Base-by-base conservation (phyloP, 148 eudicot species). In the Camellia lanceoleosa region DNA sequence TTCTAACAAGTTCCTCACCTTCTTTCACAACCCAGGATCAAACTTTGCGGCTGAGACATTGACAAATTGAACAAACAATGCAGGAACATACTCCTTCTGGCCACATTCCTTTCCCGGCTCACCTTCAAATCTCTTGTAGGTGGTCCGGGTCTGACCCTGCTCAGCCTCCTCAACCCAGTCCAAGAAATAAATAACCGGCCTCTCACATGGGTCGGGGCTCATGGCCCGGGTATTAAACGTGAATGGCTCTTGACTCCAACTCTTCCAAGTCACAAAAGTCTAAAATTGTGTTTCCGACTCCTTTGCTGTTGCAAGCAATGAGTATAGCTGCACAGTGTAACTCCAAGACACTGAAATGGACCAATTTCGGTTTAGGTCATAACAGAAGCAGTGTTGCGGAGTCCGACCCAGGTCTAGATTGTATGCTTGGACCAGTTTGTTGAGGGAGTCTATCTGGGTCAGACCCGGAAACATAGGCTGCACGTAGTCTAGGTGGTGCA, bases 301-400 rank as follows among this genome's bases (percentile, higher is more conserved):
- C 75, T 78, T 82, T 2, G 84, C 86, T 0, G 78, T 74, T 60
- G 82, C 30, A 8, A 86, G 6, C 4, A 55, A 63, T 2, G 87
- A 87, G 79, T 88, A 88, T 4, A 88, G 64, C 20, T 88, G 91
- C 13, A 77, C 76, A 1, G 82, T 72, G 73, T 84, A 88, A 10
- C 89, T 89, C 91, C 91, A 88, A 1, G 91, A 79, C 13, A 88
- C 52, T 0, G 89, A 88, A 2, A 88, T 2, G 19, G 91, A 84
- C 91, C 86, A 83, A 0, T 80, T 84, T 6, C 79, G 60, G 0
- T 38, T n/a, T 64, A 75, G 64, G 65, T 86, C 85, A 14, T 88
- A 84, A 46, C 91, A 82, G 78, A 84, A 80, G 12, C 70, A 84
- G 2, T 81, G 87, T 19, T 88, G 91, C 3, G 86, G 58, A 49